phyloP scores from a whole-genome alignment of 345 rosid genomes.

The Acer campestre region DNA sequence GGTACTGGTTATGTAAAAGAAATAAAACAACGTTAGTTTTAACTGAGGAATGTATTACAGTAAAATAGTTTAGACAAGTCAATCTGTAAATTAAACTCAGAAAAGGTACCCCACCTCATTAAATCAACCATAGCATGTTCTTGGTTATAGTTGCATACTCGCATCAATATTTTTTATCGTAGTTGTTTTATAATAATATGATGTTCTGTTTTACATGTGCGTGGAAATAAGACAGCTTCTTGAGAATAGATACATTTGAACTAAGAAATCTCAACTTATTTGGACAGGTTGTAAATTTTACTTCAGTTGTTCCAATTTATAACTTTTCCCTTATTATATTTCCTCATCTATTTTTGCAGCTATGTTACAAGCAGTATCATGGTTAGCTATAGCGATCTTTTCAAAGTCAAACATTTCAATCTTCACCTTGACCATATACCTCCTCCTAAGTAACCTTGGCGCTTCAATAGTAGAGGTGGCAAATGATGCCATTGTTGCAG shows the following conservation, averaged over 20 bases:
- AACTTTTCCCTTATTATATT: not conserved
- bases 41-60: not conserved
- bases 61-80: too few species aligned
- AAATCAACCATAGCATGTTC: not conserved
- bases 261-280: not conserved
- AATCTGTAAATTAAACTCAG: too few species aligned
- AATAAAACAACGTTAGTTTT: not conserved
- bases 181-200: not conserved
- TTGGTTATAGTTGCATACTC: not conserved
- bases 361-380: constrained; percentile 78
- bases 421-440: constrained; percentile 48
- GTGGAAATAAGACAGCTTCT: not conserved
- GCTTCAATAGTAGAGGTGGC: constrained; percentile 92
- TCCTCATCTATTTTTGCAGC: constrained; percentile 47
- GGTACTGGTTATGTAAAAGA: not conserved
- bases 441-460: constrained; percentile 84
- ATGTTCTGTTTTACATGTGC: not conserved
- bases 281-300: not conserved
- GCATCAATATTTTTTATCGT: not conserved
- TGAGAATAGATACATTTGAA: not conserved
- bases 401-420: constrained; percentile 64
- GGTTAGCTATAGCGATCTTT: constrained; percentile 69
- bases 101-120: not conserved
- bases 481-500: constrained; percentile 95
- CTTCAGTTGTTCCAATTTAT: not conserved